Evolutionary conservation across 257 asterid species (phyloP), one percentile per base, ranked within the genome.

Genomic region (Scutellaria barbata): DNA sequence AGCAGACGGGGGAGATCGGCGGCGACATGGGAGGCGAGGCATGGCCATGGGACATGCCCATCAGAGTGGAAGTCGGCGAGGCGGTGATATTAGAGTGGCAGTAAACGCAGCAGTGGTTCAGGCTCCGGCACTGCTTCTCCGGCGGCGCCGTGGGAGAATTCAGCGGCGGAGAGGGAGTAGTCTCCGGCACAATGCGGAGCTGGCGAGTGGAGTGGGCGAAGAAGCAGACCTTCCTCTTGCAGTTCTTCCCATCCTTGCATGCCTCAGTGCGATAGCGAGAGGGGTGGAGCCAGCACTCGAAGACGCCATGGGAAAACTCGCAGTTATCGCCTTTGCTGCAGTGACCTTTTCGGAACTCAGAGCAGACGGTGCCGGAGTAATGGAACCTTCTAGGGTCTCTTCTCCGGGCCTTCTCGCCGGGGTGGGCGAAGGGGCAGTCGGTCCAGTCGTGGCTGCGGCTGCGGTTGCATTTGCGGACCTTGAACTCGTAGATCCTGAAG

Each of bases 381-480:
- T 77, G 89, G 78, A 17, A 89, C 81, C 89, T 75, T 8, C 98
- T 63, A 0, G 99, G 99, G n/a, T 95, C 99, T 45, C 99, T 80
- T 33, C 99, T 69, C 1, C 97, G 85, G 2, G 98, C 99, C 75
- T 95, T 95, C 41, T 95, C 99, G 4, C 99, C 99, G 0, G 96
- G 99, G 17, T 94, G 98, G 7, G 96, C 96, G 33, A 94, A 95
- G 1, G 99, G 99, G 75, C 99, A 95, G 72, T 95, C 99, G 9
- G 96, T 95, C 99, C 99, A 95, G 71, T 95, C 99, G 4, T 95
- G 99, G 83, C 97, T 92, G 0, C 98, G 86, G 86, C 94, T 92
- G 2, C 99, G 90, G 0, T 84, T 89, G 76, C 99, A 95, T 37
- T 89, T 89, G 1, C 99, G 76, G 8, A 95, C 96, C 87, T 95